Base-by-base conservation (phyloP, 2,329 filamentous ascomycete species). In the Beauveria pseudobassiana region DNA sequence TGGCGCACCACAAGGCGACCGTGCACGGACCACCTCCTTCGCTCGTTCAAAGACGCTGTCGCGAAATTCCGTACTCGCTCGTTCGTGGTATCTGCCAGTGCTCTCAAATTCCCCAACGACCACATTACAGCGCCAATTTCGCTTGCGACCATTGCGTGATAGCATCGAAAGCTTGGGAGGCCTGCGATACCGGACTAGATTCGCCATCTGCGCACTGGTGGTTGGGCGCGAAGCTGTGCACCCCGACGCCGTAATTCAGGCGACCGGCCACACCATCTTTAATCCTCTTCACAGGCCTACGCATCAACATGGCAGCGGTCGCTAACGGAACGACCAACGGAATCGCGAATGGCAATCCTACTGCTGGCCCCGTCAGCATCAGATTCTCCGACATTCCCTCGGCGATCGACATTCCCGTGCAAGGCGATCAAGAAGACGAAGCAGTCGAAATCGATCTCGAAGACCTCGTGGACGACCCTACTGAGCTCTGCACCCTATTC, bases 361-460 rank as follows among this genome's bases (percentile, higher is more conserved):
- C 67, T 54, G 68, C 69, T 52, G 67, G 67, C 24, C 77, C 78
- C 14, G 74, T 74, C 63, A 83, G 80, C 76, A 80, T 77, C 67
- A 83, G 86, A 66, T 88, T 87, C 71, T 81, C 83, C 63, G 83
- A 87, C 66, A 86, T 88, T 64, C 85, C 86, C 58, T 78, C 81
- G 18, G 82, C 84, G 53, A 86, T 88, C 72, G 86, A 88, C 68
- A 85, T 88, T 63, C 85, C 85, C 18, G 84, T 87, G 9, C 82
- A 86, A 66, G 81, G 80, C 64, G 85, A 86, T 68, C 79, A 83
- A 65, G 85, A 87, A 67, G 85, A 87, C 66, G 85, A 92, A 70
- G 85, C 84, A 59, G 95, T 99, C 74, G 95, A 98, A 77, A 91
- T 99, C 70, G 91, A 96, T 72, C 85, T 98, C 59, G 89, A 93